Evolutionary conservation across 805 yeast genomes (phyloP).

Genomic region (Barnettozyma salicaria): DNA sequence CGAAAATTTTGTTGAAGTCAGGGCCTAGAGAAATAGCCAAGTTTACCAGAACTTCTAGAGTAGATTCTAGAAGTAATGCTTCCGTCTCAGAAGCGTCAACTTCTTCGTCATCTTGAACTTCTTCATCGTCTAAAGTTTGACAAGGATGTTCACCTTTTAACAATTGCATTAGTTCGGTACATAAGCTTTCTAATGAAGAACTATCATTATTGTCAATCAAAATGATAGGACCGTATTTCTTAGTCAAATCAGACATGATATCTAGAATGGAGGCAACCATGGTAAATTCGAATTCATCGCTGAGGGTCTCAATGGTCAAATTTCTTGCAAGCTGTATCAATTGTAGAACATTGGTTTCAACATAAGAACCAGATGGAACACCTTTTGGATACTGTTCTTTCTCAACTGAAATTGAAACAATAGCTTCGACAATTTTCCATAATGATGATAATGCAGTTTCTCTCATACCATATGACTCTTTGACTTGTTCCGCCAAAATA

Average conservation of each 20-base stretch:
- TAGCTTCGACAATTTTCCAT: constrained; percentile 77
- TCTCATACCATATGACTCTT: constrained; percentile 85
- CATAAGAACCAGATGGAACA: constrained; percentile 53
- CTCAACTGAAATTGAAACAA: constrained; percentile 45
- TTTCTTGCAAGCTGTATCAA: constrained; percentile 64
- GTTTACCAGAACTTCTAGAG: constrained; percentile 77
- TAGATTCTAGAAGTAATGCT: constrained; percentile 74
- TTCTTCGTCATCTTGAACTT: constrained; percentile 52
- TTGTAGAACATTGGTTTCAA: constrained; percentile 49
- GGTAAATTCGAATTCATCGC: constrained; percentile 76
- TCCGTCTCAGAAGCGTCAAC: constrained; percentile 51
- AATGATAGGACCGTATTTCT: constrained; percentile 65
- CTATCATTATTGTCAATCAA: constrained; percentile 55
- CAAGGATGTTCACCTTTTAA: constrained; percentile 80
- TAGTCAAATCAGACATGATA: constrained; percentile 59
- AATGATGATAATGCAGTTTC: constrained; percentile 77
- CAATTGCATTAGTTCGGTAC: constrained; percentile 64
- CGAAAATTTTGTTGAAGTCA: constrained; percentile 71
- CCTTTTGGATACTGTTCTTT: constrained; percentile 57
- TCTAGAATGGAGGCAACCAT: constrained; percentile 79
- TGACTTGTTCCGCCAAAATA: constrained; percentile 63
- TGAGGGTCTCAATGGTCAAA: constrained; percentile 54
- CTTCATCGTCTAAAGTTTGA: constrained; percentile 71
- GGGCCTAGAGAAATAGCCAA: constrained; percentile 71
- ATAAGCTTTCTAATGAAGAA: constrained; percentile 57